These are phyloP conservation scores for Sisymbrium altissimum DNA, from an alignment of 345 rosid species.

Conservation along the genomic window DNA sequence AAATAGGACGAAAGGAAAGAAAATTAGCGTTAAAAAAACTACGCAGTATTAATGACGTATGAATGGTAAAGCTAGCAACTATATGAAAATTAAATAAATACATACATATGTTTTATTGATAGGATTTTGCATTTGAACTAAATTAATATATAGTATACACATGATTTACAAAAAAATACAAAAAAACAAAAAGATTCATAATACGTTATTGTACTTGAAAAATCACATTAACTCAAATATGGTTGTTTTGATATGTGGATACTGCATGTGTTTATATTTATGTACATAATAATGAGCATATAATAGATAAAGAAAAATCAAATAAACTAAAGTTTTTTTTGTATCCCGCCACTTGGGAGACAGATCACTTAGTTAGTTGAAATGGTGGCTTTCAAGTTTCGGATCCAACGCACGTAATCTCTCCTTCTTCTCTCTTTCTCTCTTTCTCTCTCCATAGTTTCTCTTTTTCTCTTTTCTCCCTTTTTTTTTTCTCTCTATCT, in stretches of 20 bases:
- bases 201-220: not conserved
- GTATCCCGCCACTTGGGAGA: constrained; percentile 40
- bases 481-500: constrained; percentile 3
- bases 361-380: constrained; percentile 39
- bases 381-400: constrained; percentile 37
- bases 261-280: too few relatives aligned
- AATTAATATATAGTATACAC: not conserved
- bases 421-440: constrained; percentile 5
- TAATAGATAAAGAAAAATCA: not conserved
- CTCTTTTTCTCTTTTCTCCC: constrained; percentile 8
- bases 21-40: not conserved
- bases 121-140: not conserved
- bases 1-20: not conserved
- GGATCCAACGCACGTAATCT: constrained; percentile 44
- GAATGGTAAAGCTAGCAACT: not conserved
- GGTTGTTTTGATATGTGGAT: not conserved
- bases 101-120: not conserved
- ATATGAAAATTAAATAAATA: not conserved
- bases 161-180: not conserved
- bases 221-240: not conserved
- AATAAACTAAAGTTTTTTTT: constrained; percentile 12
- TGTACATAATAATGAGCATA: not conserved
- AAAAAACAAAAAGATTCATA: not conserved
- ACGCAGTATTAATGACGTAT: not conserved
- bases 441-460: not conserved